Conservation (phyloP, 768 basidiomycete genomes). For the Boletus subcaerulescens region DNA sequence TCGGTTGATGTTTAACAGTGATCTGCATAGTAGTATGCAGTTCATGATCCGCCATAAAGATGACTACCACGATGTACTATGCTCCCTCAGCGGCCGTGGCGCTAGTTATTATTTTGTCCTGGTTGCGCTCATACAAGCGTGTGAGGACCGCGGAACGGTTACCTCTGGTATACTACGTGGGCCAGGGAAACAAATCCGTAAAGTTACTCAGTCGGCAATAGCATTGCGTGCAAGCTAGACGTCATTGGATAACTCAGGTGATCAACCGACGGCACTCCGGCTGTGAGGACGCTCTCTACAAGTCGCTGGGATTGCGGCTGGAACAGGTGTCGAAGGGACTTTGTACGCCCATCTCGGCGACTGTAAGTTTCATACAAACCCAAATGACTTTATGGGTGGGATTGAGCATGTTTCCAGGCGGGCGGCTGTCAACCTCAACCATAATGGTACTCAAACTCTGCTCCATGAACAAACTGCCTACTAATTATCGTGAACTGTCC, state of each 20-base stretch:
- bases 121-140: neutral
- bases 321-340: neutral
- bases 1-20: neutral
- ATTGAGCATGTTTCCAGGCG: neutral
- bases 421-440: neutral
- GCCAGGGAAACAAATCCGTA: neutral
- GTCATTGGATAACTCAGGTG: too few species aligned
- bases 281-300: too few species aligned
- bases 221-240: too few species aligned
- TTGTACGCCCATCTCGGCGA: neutral
- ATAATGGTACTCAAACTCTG: neutral
- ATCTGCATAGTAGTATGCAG: neutral
- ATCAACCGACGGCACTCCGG: too few species aligned
- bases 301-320: too few species aligned
- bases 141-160: neutral
- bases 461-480: neutral
- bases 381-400: neutral
- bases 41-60: too few species aligned
- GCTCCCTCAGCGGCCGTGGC: neutral
- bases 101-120: neutral
- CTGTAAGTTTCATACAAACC: neutral
- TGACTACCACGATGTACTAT: neutral
- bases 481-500: neutral
- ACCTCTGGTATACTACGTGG: neutral
- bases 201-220: neutral